Evolutionary conservation across 106 monocot species (phyloP).

Genomic region (Narthecium ossifragum): DNA sequence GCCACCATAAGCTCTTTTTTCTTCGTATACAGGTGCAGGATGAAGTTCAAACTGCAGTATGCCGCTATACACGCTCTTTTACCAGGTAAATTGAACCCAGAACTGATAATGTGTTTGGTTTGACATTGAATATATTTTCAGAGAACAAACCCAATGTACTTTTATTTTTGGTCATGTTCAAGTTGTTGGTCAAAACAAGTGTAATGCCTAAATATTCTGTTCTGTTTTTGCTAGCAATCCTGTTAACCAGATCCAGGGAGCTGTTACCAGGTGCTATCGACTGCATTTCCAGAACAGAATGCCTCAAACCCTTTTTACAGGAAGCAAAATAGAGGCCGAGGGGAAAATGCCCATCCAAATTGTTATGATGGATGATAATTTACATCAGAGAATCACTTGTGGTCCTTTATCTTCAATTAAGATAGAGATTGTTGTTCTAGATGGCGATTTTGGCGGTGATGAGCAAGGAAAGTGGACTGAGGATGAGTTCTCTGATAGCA

Average conservation of each 20-base stretch:
- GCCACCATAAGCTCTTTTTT: no score
- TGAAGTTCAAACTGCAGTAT: constrained; percentile 49
- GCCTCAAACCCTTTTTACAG: constrained; percentile 70
- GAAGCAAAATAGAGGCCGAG: constrained; percentile 68
- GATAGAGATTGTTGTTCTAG: constrained; percentile 72
- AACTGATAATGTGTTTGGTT: no score
- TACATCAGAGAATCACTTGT: constrained; percentile 29
- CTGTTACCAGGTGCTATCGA: constrained; percentile 28
- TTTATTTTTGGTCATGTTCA: no score
- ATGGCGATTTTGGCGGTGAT: constrained; percentile 74
- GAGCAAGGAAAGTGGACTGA: constrained; percentile 60
- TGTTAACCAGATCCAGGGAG: constrained; percentile 30
- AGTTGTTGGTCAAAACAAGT: no score
- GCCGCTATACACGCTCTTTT: constrained; percentile 16
- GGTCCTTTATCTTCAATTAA: constrained; percentile 52
- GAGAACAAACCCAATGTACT: no score
- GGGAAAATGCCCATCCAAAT: constrained; percentile 43
- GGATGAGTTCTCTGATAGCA: constrained; percentile 43
- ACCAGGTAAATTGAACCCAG: constrained; percentile 23
- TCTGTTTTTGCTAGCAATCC: no score
- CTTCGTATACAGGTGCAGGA: constrained; percentile 51
- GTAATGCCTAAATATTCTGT: no score
- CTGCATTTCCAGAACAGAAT: constrained; percentile 51
- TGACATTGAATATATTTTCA: no score
- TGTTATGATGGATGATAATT: constrained; percentile 30